Evolutionary conservation across 2,329 filamentous ascomycete genomes (phyloP).

Genomic region (Ophiognomonia clavigignenti-juglandacearum): DNA sequence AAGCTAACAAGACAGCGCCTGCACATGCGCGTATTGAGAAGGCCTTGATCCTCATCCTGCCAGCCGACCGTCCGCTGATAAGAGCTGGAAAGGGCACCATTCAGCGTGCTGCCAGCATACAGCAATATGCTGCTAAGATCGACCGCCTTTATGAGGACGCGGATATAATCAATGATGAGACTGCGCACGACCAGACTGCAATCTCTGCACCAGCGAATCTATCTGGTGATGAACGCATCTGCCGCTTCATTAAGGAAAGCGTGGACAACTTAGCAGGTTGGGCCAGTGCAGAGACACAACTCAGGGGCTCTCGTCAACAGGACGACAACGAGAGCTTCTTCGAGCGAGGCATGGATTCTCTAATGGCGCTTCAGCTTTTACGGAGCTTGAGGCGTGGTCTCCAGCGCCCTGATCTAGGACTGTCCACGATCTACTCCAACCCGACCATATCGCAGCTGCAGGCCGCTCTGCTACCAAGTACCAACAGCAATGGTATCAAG

Average conservation of each 20-base stretch:
- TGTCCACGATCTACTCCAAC: slow-evolving; percentile 19
- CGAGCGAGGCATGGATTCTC: slow-evolving; percentile 17
- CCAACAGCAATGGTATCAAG: slow-evolving; percentile 18
- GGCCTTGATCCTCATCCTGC: slow-evolving; percentile 33
- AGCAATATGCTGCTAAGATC: slow-evolving; percentile 14
- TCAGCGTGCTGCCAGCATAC: slow-evolving; percentile 2
- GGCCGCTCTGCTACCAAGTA: slow-evolving; percentile 18
- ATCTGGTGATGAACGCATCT: background rate
- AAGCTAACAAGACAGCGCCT: background rate
- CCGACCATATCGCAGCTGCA: slow-evolving; percentile 18
- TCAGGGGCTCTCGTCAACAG: slow-evolving; percentile 9
- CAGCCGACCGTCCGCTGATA: slow-evolving; percentile 24
- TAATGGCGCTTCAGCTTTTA: slow-evolving; percentile 17
- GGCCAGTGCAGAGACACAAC: background rate
- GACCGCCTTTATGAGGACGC: background rate
- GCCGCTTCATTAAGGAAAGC: background rate
- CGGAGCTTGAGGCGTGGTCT: slow-evolving; percentile 13
- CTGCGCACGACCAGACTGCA: background rate
- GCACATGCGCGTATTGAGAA: slow-evolving; percentile 26
- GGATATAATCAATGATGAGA: background rate
- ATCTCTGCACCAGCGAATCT: no score
- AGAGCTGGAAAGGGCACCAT: slow-evolving; percentile 33
- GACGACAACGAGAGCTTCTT: slow-evolving; percentile 14
- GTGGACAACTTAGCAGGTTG: background rate
- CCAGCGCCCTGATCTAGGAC: slow-evolving; percentile 3